Evolutionary conservation across 2,329 filamentous ascomycete genomes (phyloP), one percentile per base, ranked within the genome.

Genomic region (Zymoseptoria ardabiliae): DNA sequence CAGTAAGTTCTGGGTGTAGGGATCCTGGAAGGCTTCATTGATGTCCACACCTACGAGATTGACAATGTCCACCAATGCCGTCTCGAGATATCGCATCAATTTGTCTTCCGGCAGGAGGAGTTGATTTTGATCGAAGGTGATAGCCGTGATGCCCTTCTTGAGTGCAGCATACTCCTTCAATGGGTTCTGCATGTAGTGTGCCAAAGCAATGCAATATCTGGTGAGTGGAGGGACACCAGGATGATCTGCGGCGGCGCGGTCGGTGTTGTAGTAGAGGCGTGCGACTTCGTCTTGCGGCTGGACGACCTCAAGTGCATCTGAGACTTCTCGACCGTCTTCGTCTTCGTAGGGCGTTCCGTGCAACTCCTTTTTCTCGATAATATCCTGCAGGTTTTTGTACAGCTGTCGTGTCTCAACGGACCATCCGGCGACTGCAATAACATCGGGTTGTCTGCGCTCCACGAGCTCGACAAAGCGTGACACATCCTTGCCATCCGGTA

Each of bases 11-110:
- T 91, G 91, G 8, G 89, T 88, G 69, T 94, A 91, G 1, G 85
- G 72, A 72, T 97, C 90, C 50, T 81, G 82, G 58, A 96, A 86
- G 13, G 92, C 91, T 65, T 97, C 92, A 68, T 97, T 96, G 70
- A 99, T 88, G 69, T 97, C 90, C 45, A 99, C 90, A 70, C 94
- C 94, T 52, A 92, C 91, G 50, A 99, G 85, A 72, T 99, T 99
- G 67, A 99, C 94, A 82, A 96, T 96, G 72, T 99, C 94, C 10
- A 99, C 93, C 85, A 99, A 90, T 51, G 93, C 91, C n/a, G 90
- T 95, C 70, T 99, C 94, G 17, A 99, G 82, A 61, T 91, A 85
- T 72, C 90, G 91, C 63, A 87, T 78, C 48, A 99, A 81, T 77
- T 96, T 92, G 45, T 97, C 93, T 61, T 91, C 85, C 0, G 92